These are phyloP conservation scores for Fusarium verrucosum DNA, from an alignment of 2,329 filamentous ascomycete species.

Conservation along the genomic window DNA sequence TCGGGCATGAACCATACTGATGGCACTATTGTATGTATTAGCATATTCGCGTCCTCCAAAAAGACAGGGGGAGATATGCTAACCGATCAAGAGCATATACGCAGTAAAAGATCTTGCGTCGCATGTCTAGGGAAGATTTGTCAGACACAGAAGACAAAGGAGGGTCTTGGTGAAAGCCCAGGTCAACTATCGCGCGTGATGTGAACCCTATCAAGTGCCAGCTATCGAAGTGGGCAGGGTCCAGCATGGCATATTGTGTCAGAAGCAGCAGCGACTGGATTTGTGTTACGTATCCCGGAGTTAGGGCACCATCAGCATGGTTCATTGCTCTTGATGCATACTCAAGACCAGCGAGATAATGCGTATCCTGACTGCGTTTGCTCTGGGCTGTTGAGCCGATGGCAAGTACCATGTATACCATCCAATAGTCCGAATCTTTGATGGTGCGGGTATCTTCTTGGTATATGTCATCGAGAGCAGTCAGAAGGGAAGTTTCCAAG, in stretches of 20 bases:
- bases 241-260: constrained; percentile 88
- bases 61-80: constrained; percentile 34
- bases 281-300: constrained; percentile 83
- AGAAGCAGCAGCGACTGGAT: constrained; percentile 89
- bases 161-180: constrained; percentile 93
- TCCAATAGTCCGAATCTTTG: constrained; percentile 80
- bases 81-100: constrained; percentile 90
- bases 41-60: not conserved
- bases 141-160: constrained; percentile 74
- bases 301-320: constrained; percentile 82
- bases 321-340: constrained; percentile 73
- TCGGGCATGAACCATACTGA: constrained; percentile 86
- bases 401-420: constrained; percentile 88
- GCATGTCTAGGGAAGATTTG: constrained; percentile 75
- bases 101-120: constrained; percentile 87
- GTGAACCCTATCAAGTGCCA: constrained; percentile 95
- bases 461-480: constrained; percentile 83
- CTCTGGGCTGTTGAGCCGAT: constrained; percentile 81
- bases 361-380: constrained; percentile 70
- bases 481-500: constrained; percentile 79
- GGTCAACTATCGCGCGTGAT: constrained; percentile 84
- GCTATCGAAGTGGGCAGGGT: constrained; percentile 89
- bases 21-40: constrained; percentile 65
- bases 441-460: constrained; percentile 71
- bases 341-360: constrained; percentile 65